phyloP scores from a whole-genome alignment of 805 yeast genomes.

The Teunomyces stri region DNA sequence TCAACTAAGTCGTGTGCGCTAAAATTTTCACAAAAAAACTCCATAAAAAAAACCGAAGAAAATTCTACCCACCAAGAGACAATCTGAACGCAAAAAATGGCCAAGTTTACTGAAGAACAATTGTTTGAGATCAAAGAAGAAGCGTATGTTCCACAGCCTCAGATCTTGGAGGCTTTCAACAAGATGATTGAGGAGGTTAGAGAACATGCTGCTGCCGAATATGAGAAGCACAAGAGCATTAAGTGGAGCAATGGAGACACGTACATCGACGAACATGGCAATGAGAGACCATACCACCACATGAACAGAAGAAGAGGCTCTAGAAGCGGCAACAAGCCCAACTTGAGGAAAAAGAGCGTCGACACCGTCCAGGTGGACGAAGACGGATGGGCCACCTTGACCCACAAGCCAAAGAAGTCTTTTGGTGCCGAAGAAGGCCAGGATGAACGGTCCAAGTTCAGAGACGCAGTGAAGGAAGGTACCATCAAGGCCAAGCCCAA shows the following conservation, averaged over 20 bases:
- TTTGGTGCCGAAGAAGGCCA: slow-evolving; percentile 49
- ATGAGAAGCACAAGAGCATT: slow-evolving; percentile 23
- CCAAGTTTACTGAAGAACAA: slow-evolving; percentile 70
- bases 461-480: slow-evolving; percentile 47
- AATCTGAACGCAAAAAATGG: slow-evolving; percentile 32
- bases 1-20: slow-evolving; percentile 4
- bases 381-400: slow-evolving; percentile 79
- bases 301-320: slow-evolving; percentile 66
- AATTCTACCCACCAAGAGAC: slow-evolving; percentile 1
- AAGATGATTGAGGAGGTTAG: slow-evolving; percentile 65
- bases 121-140: slow-evolving; percentile 55
- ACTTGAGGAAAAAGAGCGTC: slow-evolving; percentile 55
- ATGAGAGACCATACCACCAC: slow-evolving; percentile 44
- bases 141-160: slow-evolving; percentile 60
- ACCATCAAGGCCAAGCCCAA: slow-evolving; percentile 60
- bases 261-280: slow-evolving; percentile 44
- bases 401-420: slow-evolving; percentile 39
- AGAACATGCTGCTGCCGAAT: slow-evolving; percentile 39
- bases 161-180: slow-evolving; percentile 63
- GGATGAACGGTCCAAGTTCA: slow-evolving; percentile 46
- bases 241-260: slow-evolving; percentile 42
- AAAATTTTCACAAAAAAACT: background rate
- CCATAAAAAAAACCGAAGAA: background rate
- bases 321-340: slow-evolving; percentile 43
- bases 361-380: slow-evolving; percentile 58